Conservation (phyloP, 1,139 yeast genomes). For the Saccharomycopsis phalli region DNA sequence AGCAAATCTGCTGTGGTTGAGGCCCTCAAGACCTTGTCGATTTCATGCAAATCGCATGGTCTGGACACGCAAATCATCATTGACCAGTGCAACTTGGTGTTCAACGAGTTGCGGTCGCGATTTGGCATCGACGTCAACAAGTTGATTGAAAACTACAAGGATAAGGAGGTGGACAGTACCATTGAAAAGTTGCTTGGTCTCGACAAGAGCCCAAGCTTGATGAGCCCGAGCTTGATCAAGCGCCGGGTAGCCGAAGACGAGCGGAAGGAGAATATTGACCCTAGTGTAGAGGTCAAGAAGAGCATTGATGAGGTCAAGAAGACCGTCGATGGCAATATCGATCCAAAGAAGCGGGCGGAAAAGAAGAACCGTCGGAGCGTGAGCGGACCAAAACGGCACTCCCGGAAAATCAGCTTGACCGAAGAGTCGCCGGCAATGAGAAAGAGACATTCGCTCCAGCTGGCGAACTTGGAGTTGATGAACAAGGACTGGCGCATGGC, state of each 20-base stretch:
- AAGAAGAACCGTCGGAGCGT: conserved; percentile 8
- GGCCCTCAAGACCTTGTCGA: conserved; percentile 37
- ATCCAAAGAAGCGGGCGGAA: conserved; percentile 1
- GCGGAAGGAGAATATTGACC: conserved; percentile 15
- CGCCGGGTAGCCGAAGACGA: no score
- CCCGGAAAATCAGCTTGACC: conserved; percentile 9
- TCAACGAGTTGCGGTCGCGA: conserved; percentile 15
- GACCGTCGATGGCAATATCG: not conserved
- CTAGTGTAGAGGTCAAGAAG: conserved; percentile 13
- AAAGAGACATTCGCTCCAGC: conserved; percentile 5
- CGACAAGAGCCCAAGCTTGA: not conserved
- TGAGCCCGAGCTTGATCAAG: no score
- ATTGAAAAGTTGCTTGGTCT: conserved; percentile 18
- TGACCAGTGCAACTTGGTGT: conserved; percentile 20
- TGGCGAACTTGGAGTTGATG: not conserved
- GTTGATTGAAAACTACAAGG: conserved; percentile 18
- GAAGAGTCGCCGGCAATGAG: conserved; percentile 7
- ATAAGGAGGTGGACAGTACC: conserved; percentile 18
- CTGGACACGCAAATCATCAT: conserved; percentile 27
- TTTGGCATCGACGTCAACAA: conserved; percentile 18
- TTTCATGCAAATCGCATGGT: conserved; percentile 41
- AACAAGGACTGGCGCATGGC: conserved; percentile 10
- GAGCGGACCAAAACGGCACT: conserved; percentile 7
- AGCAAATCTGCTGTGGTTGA: conserved; percentile 41
- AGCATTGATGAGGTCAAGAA: conserved; percentile 12